Conservation (phyloP, 2,329 filamentous ascomycete species). For the Leptographium radiaticola region DNA sequence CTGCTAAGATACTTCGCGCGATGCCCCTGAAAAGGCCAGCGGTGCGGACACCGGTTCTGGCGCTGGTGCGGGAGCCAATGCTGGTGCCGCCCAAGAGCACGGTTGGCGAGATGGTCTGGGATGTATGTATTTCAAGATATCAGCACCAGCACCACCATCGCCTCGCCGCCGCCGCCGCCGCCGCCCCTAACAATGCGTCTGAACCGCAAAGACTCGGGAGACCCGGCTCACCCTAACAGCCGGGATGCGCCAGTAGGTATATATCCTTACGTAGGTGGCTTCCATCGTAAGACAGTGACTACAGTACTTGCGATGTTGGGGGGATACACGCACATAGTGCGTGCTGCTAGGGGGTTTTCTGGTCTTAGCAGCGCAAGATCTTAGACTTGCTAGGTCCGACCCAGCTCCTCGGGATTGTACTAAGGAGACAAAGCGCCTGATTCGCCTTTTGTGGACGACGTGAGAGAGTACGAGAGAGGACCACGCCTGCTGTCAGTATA, state of each 20-base stretch:
- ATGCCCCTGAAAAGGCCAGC: slow-evolving; percentile 1
- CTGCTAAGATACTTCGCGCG: not conserved
- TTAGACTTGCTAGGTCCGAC: slow-evolving; percentile 7
- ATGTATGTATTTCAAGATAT: not conserved
- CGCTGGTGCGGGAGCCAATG: not conserved
- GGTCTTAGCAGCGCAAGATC: slow-evolving; percentile 1
- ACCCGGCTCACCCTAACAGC: not conserved
- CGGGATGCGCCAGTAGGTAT: not conserved
- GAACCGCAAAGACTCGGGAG: not conserved
- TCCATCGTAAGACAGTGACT: not conserved
- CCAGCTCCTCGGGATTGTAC: slow-evolving; percentile 10
- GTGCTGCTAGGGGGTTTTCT: not conserved
- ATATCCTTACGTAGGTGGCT: too few relatives aligned
- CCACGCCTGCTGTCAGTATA: not conserved
- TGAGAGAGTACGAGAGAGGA: not conserved
- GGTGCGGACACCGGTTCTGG: slow-evolving; percentile 1
- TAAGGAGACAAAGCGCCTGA: slow-evolving; percentile 2
- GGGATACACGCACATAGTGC: not conserved
- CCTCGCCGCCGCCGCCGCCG: not conserved
- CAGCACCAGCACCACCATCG: not conserved
- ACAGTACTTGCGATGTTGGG: not conserved
- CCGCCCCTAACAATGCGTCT: not conserved
- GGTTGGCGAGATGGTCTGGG: not conserved
- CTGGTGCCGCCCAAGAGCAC: not conserved
- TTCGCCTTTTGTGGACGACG: not conserved